Percentiles rank a stretch among this genome's conserved stretches.
phyloP scores from a whole-genome alignment of 805 yeast species.

The Lipomyces yamadae region DNA sequence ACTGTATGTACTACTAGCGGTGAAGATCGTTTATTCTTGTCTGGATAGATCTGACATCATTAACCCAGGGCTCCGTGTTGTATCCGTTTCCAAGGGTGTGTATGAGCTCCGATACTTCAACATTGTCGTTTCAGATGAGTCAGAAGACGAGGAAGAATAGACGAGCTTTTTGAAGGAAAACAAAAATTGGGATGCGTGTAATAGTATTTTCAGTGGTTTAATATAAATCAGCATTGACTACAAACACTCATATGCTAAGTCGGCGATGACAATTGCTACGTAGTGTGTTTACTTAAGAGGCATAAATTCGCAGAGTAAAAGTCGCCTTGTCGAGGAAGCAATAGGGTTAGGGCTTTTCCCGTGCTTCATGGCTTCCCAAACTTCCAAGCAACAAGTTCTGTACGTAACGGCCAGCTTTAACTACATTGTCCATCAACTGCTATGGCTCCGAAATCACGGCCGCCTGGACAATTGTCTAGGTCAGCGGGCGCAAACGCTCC shows the following conservation, averaged over 20 bases:
- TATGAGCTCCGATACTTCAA: slow-evolving; percentile 99
- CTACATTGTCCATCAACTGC: neutral
- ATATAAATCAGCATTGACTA: neutral
- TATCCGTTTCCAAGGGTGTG: slow-evolving; percentile 90
- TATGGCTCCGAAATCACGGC: neutral
- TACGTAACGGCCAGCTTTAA: neutral
- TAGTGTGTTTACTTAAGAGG: too few species aligned
- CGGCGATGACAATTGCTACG: too few species aligned
- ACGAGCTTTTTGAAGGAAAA: slow-evolving; percentile 5
- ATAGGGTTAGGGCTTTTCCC: neutral
- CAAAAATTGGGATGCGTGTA: slow-evolving; percentile 5
- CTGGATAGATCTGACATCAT: neutral
- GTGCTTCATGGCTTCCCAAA: too few species aligned
- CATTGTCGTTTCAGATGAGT: slow-evolving; percentile 94
- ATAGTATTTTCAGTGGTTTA: neutral
- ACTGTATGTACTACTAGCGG: slow-evolving; percentile 51
- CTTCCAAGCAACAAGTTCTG: too few species aligned
- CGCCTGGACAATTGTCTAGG: neutral
- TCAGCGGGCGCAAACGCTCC: neutral
- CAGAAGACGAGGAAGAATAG: slow-evolving; percentile 80
- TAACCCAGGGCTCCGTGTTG: slow-evolving; percentile 85
- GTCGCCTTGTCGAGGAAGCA: too few species aligned
- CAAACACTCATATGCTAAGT: neutral
- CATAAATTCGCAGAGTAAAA: too few species aligned
- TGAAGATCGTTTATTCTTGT: neutral